Percentiles rank a stretch among this genome's conserved stretches.
Conservation (phyloP, 768 basidiomycete species). For the Xerocomellus amylosporus region DNA sequence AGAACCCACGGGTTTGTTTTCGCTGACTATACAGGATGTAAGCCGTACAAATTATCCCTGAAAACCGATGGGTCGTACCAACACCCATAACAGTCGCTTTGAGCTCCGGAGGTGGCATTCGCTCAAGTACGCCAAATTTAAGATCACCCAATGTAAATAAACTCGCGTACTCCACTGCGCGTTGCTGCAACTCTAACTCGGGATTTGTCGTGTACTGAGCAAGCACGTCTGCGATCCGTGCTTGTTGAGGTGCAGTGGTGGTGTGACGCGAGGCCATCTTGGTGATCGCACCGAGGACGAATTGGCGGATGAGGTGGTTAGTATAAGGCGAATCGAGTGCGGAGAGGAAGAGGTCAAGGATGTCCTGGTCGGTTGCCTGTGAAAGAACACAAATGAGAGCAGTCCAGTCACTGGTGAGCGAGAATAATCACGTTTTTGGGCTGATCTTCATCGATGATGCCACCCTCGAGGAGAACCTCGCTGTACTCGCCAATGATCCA, state of each 20-base stretch:
- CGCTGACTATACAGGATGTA: slow-evolving; percentile 61
- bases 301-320: slow-evolving; percentile 88
- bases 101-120: slow-evolving; percentile 98
- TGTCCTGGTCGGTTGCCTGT: slow-evolving; percentile 75
- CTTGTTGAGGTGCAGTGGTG: slow-evolving; percentile 63
- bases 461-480: slow-evolving; percentile 84
- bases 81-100: slow-evolving; percentile 96
- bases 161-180: slow-evolving; percentile 91
- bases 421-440: slow-evolving; percentile 53
- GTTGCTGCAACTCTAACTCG: slow-evolving; percentile 93
- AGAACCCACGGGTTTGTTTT: slow-evolving; percentile 94
- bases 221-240: slow-evolving; percentile 74
- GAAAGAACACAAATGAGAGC: not conserved
- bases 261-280: slow-evolving; percentile 85
- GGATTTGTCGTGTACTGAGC: slow-evolving; percentile 82
- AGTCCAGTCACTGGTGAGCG: not conserved
- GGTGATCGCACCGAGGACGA: slow-evolving; percentile 83
- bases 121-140: slow-evolving; percentile 82
- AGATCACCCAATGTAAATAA: slow-evolving; percentile 77
- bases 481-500: slow-evolving; percentile 98
- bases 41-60: not conserved
- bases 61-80: slow-evolving; percentile 46
- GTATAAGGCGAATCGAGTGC: slow-evolving; percentile 92
- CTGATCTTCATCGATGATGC: slow-evolving; percentile 75
- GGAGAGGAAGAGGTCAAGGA: slow-evolving; percentile 82